These are phyloP conservation scores for Tephrocybe sp. DNA, from an alignment of 768 basidiomycete species.

Conservation along the genomic window DNA sequence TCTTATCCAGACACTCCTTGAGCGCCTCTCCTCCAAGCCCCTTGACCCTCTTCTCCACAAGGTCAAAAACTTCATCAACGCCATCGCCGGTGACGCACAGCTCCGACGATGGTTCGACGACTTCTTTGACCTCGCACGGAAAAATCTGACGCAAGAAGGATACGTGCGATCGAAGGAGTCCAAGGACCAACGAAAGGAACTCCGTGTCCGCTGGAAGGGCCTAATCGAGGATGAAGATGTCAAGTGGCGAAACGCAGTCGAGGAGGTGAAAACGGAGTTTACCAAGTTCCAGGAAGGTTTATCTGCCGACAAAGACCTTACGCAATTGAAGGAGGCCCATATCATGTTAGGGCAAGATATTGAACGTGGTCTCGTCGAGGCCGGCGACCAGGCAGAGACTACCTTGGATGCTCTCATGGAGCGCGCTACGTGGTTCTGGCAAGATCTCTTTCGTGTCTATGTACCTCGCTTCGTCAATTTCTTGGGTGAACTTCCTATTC, in stretches of 20 bases:
- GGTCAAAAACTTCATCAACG: slow-evolving; percentile 39
- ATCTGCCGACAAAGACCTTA: slow-evolving; percentile 46
- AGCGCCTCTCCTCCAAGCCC: slow-evolving; percentile 51
- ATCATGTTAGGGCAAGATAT: slow-evolving; percentile 44
- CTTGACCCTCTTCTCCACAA: slow-evolving; percentile 46
- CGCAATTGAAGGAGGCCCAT: slow-evolving; percentile 45
- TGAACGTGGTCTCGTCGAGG: slow-evolving; percentile 36
- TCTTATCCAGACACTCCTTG: slow-evolving; percentile 43
- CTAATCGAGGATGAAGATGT: slow-evolving; percentile 43
- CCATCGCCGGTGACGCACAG: slow-evolving; percentile 51
- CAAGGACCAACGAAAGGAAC: slow-evolving; percentile 35
- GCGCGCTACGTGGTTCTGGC: slow-evolving; percentile 73
- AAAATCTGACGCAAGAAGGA: slow-evolving; percentile 45
- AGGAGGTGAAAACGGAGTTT: slow-evolving; percentile 42
- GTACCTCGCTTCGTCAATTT: slow-evolving; percentile 52
- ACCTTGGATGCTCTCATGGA: slow-evolving; percentile 54
- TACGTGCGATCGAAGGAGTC: slow-evolving; percentile 53
- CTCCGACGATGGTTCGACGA: slow-evolving; percentile 55
- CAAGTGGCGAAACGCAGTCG: slow-evolving; percentile 53
- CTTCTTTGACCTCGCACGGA: slow-evolving; percentile 43
- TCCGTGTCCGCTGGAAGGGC: slow-evolving; percentile 48
- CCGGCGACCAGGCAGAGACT: slow-evolving; percentile 32
- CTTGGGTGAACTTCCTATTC: slow-evolving; percentile 65
- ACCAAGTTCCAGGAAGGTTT: slow-evolving; percentile 43
- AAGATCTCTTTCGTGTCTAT: slow-evolving; percentile 80